Percentiles rank a stretch among this genome's conserved stretches.
phyloP scores from a whole-genome alignment of 2,329 filamentous ascomycete species.

The Colletotrichum ledebouriae region DNA sequence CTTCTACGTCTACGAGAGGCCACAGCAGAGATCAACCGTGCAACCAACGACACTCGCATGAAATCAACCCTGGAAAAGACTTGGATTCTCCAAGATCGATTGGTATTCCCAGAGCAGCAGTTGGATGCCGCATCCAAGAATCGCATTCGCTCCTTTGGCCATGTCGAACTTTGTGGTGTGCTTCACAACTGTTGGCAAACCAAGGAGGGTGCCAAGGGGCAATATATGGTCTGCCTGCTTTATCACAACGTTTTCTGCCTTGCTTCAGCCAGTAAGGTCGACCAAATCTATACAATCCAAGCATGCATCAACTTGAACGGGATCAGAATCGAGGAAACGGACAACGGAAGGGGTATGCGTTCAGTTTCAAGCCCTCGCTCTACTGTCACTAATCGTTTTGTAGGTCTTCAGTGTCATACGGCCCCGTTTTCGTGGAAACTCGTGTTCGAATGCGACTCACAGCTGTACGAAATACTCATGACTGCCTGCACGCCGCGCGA shows the following conservation, averaged over 20 bases:
- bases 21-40: conserved; percentile 84
- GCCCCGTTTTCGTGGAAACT: conserved; percentile 94
- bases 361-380: neutral
- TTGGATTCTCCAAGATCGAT: conserved; percentile 85
- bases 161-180: conserved; percentile 84
- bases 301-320: conserved; percentile 79
- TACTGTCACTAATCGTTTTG: conserved; percentile 42
- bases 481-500: conserved; percentile 88
- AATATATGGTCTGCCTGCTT: conserved; percentile 88
- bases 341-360: conserved; percentile 78
- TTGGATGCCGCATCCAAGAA: conserved; percentile 68
- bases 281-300: conserved; percentile 78
- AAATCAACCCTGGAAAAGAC: conserved; percentile 83
- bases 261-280: conserved; percentile 74
- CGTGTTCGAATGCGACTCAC: conserved; percentile 81
- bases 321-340: conserved; percentile 76
- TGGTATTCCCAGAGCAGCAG: conserved; percentile 77
- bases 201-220: conserved; percentile 74
- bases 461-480: conserved; percentile 86
- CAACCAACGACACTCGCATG: conserved; percentile 81
- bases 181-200: conserved; percentile 88
- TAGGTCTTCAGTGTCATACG: conserved; percentile 88
- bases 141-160: conserved; percentile 83
- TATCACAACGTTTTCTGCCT: conserved; percentile 86
- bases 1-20: conserved; percentile 79